Percentiles rank a stretch among this genome's conserved stretches.
Evolutionary conservation across 2,329 filamentous ascomycete species (phyloP).

Genomic region (Aspergillus eucalypticola): DNA sequence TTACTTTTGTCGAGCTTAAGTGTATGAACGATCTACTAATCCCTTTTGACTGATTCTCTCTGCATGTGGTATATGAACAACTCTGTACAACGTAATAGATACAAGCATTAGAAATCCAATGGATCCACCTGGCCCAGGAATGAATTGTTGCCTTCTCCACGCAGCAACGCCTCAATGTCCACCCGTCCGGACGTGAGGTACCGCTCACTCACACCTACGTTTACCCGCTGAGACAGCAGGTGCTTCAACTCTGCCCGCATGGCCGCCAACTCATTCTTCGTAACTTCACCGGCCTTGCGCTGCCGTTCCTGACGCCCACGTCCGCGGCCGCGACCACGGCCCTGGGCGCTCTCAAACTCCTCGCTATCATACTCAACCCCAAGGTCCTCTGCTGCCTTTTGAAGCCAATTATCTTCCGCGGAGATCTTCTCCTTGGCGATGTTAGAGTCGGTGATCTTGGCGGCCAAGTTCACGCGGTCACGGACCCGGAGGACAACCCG

Average conservation of each 20-base stretch:
- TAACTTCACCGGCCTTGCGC: conserved; percentile 64
- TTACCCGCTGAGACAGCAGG: conserved; percentile 72
- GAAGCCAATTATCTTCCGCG: conserved; percentile 82
- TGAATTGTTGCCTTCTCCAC: conserved; percentile 62
- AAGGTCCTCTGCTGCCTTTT: conserved; percentile 82
- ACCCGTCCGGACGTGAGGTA: conserved; percentile 79
- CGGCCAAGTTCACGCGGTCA: conserved; percentile 75
- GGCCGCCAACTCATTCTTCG: conserved; percentile 70
- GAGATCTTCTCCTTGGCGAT: conserved; percentile 85
- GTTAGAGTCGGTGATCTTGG: conserved; percentile 77
- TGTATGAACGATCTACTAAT: no score
- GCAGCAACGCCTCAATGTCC: conserved; percentile 72
- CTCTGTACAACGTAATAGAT: conserved; percentile 10
- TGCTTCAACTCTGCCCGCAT: conserved; percentile 71
- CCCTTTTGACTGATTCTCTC: no score
- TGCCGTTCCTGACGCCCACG: conserved; percentile 75
- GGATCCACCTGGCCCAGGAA: conserved; percentile 62
- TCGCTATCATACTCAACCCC: conserved; percentile 93
- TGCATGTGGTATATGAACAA: neutral
- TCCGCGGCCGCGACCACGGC: conserved; percentile 59
- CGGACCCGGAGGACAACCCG: conserved; percentile 75
- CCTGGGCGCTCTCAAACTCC: conserved; percentile 68
- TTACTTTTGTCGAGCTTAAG: no score
- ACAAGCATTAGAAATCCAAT: conserved; percentile 37
- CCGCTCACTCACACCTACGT: conserved; percentile 81